phyloP scores from a whole-genome alignment of 2,329 filamentous ascomycete species.

The Scedosporium aurantiacum region DNA sequence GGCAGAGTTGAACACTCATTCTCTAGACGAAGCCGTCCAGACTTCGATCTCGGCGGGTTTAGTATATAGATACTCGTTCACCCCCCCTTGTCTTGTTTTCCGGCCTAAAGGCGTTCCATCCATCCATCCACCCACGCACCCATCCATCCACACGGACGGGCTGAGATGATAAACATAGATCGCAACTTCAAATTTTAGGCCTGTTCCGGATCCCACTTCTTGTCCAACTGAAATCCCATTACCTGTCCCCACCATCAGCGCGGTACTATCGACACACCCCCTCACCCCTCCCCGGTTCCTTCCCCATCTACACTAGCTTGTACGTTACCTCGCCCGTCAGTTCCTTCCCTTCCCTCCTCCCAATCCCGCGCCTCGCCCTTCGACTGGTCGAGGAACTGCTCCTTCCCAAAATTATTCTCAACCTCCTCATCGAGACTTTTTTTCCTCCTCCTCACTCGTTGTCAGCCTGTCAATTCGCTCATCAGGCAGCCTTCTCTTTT shows the following conservation, averaged over 20 bases:
- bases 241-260: too few relatives aligned
- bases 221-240: too few relatives aligned
- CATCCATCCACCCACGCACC: too few relatives aligned
- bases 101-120: not conserved
- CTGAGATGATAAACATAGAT: not conserved
- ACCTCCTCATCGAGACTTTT: not conserved
- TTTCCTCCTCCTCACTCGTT: not conserved
- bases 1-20: not conserved
- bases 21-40: not conserved
- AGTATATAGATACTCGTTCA: not conserved
- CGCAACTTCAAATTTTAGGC: not conserved
- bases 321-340: not conserved
- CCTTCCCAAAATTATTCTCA: constrained; percentile 1
- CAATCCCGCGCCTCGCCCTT: constrained; percentile 1
- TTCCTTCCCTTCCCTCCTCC: not conserved
- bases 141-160: not conserved
- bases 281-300: not conserved
- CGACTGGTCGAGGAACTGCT: constrained; percentile 3
- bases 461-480: not conserved
- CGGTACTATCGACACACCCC: not conserved
- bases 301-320: not conserved
- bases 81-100: not conserved
- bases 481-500: not conserved
- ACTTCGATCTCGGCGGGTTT: not conserved
- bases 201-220: not conserved